phyloP scores from a whole-genome alignment of 164 flowering plant species.

The Kingdonia uniflora region DNA sequence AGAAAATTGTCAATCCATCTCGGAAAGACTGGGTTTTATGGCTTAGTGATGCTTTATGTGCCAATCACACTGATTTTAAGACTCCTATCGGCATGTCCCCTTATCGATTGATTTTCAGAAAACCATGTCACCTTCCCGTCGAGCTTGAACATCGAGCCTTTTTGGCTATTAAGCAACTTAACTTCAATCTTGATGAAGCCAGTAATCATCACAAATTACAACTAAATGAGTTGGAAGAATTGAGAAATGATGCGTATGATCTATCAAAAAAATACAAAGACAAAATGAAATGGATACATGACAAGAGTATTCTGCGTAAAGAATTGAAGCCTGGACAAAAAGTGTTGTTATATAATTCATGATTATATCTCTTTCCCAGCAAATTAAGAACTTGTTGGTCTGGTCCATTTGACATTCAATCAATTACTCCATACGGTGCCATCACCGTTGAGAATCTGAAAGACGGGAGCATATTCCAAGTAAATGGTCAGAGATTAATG shows the following conservation, averaged over 20 bases:
- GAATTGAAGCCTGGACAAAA: background rate
- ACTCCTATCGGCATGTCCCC: constrained; percentile 3
- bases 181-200: background rate
- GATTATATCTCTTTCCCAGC: background rate
- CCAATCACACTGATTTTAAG: background rate
- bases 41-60: background rate
- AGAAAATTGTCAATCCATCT: background rate
- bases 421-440: background rate
- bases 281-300: background rate
- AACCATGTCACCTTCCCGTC: background rate
- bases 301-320: background rate
- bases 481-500: background rate
- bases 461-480: background rate
- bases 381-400: background rate
- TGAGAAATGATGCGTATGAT: background rate
- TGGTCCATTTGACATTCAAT: background rate
- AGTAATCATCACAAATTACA: background rate
- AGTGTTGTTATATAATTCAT: background rate
- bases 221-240: background rate
- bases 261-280: background rate
- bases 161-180: background rate
- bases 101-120: background rate
- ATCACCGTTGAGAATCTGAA: background rate
- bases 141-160: background rate
- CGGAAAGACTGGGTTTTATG: background rate